Percentiles rank a stretch among this genome's conserved stretches.
phyloP scores from a whole-genome alignment of 495 filamentous ascomycete genomes.

The Lasiosphaeria ovina region DNA sequence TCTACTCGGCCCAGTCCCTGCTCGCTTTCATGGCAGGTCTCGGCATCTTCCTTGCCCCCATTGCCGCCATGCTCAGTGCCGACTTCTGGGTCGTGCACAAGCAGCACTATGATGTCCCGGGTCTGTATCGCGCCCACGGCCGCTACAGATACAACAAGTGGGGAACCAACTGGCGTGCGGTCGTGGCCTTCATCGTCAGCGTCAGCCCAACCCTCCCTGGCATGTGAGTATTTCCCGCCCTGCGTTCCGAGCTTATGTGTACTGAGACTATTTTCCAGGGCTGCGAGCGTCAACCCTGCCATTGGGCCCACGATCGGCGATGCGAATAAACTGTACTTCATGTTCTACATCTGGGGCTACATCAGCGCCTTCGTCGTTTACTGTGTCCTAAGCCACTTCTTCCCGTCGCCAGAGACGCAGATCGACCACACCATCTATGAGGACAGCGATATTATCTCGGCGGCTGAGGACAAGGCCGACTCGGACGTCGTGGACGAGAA shows the following conservation, averaged over 20 bases:
- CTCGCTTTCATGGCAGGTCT: slow-evolving; percentile 57
- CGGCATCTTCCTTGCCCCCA: slow-evolving; percentile 46
- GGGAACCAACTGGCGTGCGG: slow-evolving; percentile 47
- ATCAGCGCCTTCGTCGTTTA: slow-evolving; percentile 39
- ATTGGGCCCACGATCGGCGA: slow-evolving; percentile 23
- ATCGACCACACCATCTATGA: slow-evolving; percentile 28
- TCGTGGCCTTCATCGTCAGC: slow-evolving; percentile 38
- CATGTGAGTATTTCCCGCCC: slow-evolving; percentile 28
- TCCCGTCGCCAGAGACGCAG: slow-evolving; percentile 34
- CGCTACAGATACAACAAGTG: slow-evolving; percentile 35
- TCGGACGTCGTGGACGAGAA: slow-evolving; percentile 25
- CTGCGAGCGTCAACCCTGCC: slow-evolving; percentile 24
- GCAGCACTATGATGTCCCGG: slow-evolving; percentile 44
- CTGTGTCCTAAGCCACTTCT: slow-evolving; percentile 32
- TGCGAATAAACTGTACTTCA: slow-evolving; percentile 34
- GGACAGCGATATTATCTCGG: slow-evolving; percentile 25
- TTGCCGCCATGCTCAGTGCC: slow-evolving; percentile 47
- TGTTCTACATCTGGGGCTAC: slow-evolving; percentile 43
- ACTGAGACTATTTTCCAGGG: slow-evolving; percentile 18
- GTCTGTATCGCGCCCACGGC: slow-evolving; percentile 37
- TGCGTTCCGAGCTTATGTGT: background rate
- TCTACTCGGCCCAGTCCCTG: slow-evolving; percentile 55
- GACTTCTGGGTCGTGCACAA: slow-evolving; percentile 52
- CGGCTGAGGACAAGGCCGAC: slow-evolving; percentile 15
- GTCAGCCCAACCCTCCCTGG: slow-evolving; percentile 40